phyloP scores from a whole-genome alignment of 768 basidiomycete species.

The Boletellus ananas region DNA sequence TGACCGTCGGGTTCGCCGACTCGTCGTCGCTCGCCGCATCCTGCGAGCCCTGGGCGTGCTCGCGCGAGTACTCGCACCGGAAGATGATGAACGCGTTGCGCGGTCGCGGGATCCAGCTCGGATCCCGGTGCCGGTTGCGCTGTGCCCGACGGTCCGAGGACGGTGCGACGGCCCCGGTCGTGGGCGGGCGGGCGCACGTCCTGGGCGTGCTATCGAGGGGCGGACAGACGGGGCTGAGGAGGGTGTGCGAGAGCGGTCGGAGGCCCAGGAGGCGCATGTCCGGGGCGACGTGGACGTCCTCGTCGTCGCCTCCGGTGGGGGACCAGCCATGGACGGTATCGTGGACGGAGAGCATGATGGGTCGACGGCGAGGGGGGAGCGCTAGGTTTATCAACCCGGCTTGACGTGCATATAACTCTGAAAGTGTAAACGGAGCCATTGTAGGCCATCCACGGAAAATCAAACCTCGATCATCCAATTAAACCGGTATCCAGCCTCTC shows the following conservation, averaged over 20 bases:
- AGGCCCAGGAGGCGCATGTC: constrained; percentile 9
- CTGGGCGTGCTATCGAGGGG: constrained; percentile 9
- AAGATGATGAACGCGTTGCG: constrained; percentile 72
- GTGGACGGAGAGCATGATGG: constrained; percentile 7
- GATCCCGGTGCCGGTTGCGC: constrained; percentile 43
- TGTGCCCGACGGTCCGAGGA: constrained; percentile 40
- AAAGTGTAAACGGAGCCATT: constrained; percentile 7
- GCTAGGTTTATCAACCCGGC: constrained; percentile 7
- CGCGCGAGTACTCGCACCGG: constrained; percentile 58
- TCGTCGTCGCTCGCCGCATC: constrained; percentile 32
- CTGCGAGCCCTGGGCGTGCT: constrained; percentile 36
- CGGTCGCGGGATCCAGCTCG: constrained; percentile 62
- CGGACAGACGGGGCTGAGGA: constrained; percentile 12
- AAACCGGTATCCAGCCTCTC: constrained; percentile 1
- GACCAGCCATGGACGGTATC: constrained; percentile 31
- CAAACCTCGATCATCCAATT: constrained; percentile 14
- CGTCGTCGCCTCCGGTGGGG: constrained; percentile 24
- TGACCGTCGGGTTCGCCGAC: constrained; percentile 30
- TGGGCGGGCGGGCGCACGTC: background rate
- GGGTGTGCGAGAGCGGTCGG: background rate
- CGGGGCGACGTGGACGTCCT: constrained; percentile 25
- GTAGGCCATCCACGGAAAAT: constrained; percentile 5
- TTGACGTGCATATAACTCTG: background rate
- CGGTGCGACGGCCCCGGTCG: constrained; percentile 19
- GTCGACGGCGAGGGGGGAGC: background rate